phyloP scores from a whole-genome alignment of 805 yeast genomes.

The Kodamaea kaohsiungensis region DNA sequence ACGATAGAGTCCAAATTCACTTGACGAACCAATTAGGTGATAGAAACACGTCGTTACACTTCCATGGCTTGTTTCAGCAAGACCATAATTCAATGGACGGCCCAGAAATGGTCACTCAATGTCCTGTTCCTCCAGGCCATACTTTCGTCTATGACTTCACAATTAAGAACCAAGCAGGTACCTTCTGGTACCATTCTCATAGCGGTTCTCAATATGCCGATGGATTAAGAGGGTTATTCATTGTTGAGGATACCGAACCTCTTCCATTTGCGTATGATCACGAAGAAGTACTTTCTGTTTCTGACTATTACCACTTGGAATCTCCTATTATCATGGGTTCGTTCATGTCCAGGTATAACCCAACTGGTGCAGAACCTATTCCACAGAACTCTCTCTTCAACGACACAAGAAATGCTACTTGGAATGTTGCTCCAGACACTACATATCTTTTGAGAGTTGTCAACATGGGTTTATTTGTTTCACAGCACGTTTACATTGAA shows the following conservation, averaged over 20 bases:
- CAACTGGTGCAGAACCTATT: conserved; percentile 84
- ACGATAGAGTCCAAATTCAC: conserved; percentile 43
- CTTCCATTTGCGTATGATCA: conserved; percentile 63
- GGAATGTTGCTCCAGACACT: conserved; percentile 56
- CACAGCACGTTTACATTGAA: conserved; percentile 51
- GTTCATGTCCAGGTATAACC: conserved; percentile 67
- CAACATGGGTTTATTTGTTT: conserved; percentile 71
- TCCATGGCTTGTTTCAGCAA: conserved; percentile 46
- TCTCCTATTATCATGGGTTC: conserved; percentile 46
- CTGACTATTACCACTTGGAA: conserved; percentile 65
- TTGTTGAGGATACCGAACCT: conserved; percentile 49
- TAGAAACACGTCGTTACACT: conserved; percentile 42
- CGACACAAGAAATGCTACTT: conserved; percentile 58
- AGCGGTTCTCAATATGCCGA: conserved; percentile 77
- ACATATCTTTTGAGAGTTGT: conserved; percentile 66
- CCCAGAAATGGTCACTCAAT: conserved; percentile 47
- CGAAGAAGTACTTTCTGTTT: conserved; percentile 54
- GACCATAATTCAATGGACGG: conserved; percentile 46
- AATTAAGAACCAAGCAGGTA: conserved; percentile 36
- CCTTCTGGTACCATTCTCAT: conserved; percentile 77
- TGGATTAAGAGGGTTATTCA: conserved; percentile 69
- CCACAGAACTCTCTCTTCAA: conserved; percentile 68
- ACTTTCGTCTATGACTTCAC: conserved; percentile 41
- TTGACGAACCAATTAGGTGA: conserved; percentile 35
- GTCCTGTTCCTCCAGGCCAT: conserved; percentile 44